Conservation (phyloP, 768 basidiomycete species). For the Mycena rebaudengoi region DNA sequence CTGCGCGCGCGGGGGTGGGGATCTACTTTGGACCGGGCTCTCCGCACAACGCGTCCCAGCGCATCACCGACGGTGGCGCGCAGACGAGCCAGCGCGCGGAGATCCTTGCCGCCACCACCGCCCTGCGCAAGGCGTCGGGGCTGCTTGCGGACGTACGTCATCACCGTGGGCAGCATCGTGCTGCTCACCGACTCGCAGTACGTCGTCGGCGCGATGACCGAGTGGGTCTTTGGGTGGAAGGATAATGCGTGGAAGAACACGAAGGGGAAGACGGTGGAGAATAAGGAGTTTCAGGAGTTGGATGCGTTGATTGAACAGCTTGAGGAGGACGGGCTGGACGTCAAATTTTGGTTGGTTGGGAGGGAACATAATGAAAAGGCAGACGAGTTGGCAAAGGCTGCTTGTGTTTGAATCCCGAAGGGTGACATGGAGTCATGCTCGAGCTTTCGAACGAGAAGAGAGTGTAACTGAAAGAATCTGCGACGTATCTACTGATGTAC, state of each 20-base stretch:
- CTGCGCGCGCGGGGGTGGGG: conserved; percentile 17
- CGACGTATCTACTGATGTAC: no score
- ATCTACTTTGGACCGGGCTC: conserved; percentile 24
- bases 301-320: conserved; percentile 10
- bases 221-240: conserved; percentile 25
- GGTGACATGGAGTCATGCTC: no score
- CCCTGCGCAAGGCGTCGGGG: not conserved
- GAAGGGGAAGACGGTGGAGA: conserved; percentile 5
- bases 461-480: no score
- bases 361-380: conserved; percentile 18
- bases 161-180: conserved; percentile 9
- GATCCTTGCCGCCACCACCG: conserved; percentile 18
- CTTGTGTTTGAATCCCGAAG: conserved; percentile 8
- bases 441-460: no score
- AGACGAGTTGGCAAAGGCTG: conserved; percentile 11
- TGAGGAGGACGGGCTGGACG: conserved; percentile 22
- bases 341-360: conserved; percentile 22
- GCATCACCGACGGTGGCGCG: conserved; percentile 3
- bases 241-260: conserved; percentile 22
- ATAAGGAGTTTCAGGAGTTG: conserved; percentile 19
- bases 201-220: conserved; percentile 23
- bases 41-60: conserved; percentile 20
- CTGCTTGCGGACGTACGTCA: not conserved
- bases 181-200: conserved; percentile 20
- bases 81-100: conserved; percentile 28